A percentile compares a stretch with the other conserved stretches of the same genome.
phyloP scores from a whole-genome alignment of 1,284 basidiomycete genomes.

The Athelia psychrophila region DNA sequence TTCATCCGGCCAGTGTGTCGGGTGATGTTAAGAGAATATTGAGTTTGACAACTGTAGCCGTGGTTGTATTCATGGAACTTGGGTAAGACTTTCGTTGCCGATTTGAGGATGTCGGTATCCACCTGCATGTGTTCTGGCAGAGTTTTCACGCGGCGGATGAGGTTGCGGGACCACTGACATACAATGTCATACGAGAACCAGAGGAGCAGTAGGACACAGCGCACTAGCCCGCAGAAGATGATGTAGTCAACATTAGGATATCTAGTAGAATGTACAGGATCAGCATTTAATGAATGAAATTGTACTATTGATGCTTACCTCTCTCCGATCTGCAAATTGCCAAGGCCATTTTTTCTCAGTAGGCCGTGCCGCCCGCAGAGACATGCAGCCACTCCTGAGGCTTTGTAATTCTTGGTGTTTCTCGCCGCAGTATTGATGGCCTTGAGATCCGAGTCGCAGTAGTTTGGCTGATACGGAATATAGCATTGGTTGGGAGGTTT shows the following conservation, averaged over 20 bases:
- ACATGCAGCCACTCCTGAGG: not conserved
- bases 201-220: not conserved
- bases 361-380: slow-evolving; percentile 6
- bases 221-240: slow-evolving; percentile 3
- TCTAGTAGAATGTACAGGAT: slow-evolving; percentile 5
- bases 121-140: slow-evolving; percentile 2
- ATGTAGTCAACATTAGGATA: slow-evolving; percentile 17
- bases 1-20: slow-evolving; percentile 8
- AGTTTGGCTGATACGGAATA: not conserved
- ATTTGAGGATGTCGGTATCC: not conserved
- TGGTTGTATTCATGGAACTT: slow-evolving; percentile 8
- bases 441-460: not conserved
- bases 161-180: slow-evolving; percentile 13
- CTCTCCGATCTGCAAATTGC: slow-evolving; percentile 19
- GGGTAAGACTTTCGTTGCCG: not conserved
- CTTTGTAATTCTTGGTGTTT: not conserved
- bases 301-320: slow-evolving; percentile 13
- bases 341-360: slow-evolving; percentile 8
- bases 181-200: slow-evolving; percentile 14
- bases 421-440: not conserved
- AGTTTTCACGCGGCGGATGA: not conserved
- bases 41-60: slow-evolving; percentile 4
- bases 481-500: not conserved
- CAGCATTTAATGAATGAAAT: not conserved
- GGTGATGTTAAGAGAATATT: slow-evolving; percentile 12